Base-by-base conservation (phyloP, 2,329 filamentous ascomycete genomes). In the Pyrenochaeta sp. region DNA sequence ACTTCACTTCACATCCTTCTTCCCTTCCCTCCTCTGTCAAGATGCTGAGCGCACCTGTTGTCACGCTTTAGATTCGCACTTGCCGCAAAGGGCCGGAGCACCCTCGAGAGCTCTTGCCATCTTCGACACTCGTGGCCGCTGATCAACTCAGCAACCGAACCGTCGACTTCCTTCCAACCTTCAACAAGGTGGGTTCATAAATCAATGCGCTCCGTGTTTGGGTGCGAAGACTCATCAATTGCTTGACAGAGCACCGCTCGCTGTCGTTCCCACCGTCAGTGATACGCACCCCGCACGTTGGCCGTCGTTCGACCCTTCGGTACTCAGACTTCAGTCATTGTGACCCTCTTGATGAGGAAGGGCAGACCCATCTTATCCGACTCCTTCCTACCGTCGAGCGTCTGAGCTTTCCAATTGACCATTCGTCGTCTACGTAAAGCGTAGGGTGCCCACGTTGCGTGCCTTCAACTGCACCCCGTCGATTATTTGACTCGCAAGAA, bases 1-100 rank as follows among this genome's bases (percentile, higher is more conserved):
- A 19, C 19, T 19, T 30, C 53, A 56, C 40, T 39, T 30, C 54
- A 44, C 30, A 49, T 42, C 27, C 42, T 39, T 40, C 49, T 56
- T 59, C 49, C n/a, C 34, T 53, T 52, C 54, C 28, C 54, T 52
- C 44, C 47, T 24, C 56, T 50, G 9, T 44, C 49, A 61, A 50
- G 47, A 61, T 67, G 65, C 55, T 56, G 60, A 46, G 51, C 46
- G 58, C 61, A 28, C 32, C 51, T 48, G 54, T 62, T 59, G 63
- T 56, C 66, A 57, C 72, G 63, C 70, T 76, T 65, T 76, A 66
- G 68, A 61, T 55, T 60, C 43, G 50, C 49, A 49, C 50, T 50
- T 59, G 43, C 60, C 54, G 40, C 53, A 50, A 36, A 54, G 66
- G 58, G 63, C 56, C 51, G 63, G 39, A 40, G 42, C 9, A 30